Evolutionary conservation across 1,284 basidiomycete genomes (phyloP), one percentile per base, ranked within the genome.

Genomic region (Phylloporus gajari): DNA sequence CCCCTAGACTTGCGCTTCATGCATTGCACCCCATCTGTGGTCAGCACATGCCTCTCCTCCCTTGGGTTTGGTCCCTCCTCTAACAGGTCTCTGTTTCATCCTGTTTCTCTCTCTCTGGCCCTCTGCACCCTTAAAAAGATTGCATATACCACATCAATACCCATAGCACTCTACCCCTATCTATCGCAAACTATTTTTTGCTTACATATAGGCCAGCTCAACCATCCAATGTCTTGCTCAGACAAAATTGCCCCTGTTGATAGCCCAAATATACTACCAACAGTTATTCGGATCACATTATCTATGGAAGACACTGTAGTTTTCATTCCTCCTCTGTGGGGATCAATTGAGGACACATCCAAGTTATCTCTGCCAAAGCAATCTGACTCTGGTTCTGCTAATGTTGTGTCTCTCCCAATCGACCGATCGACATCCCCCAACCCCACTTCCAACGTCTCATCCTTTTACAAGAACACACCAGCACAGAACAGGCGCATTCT

Each of bases 1-100:
- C 62, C 25, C 65, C 30, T 48, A 81, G 80, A 81, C 72, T 60
- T 81, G 53, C 83, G 82, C 27, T 82, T 83, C 69, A 81, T 83
- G 38, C 70, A 74, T 17, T 81, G 80, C 69, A 81, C 74, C 48
- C 67, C 73, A 42, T 5, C 67, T 19, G 76, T 72, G 3, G 68
- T 81, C 60, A 62, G 64, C 21, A 56, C 69, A 30, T 62, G 21
- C 40, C 77, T 81, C 65, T 70, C 68, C 44, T 17, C 67, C 35
- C 65, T 79, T 44, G 82, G 71, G 30, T 84, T 83, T 64, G 62
- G 53, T 4, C 75, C 76, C 19, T 81, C 80, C 3, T 44, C 61
- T 5, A 76, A 73, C 38, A 78, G 66, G 13, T 68, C 72, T 40
- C 75, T 81, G 30, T 81, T 81, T 46, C 67, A 84, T 59, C 80